Evolutionary conservation across 306 rosid genomes (phyloP), one percentile per base, ranked within the genome.

Genomic region (Inga oerstediana): DNA sequence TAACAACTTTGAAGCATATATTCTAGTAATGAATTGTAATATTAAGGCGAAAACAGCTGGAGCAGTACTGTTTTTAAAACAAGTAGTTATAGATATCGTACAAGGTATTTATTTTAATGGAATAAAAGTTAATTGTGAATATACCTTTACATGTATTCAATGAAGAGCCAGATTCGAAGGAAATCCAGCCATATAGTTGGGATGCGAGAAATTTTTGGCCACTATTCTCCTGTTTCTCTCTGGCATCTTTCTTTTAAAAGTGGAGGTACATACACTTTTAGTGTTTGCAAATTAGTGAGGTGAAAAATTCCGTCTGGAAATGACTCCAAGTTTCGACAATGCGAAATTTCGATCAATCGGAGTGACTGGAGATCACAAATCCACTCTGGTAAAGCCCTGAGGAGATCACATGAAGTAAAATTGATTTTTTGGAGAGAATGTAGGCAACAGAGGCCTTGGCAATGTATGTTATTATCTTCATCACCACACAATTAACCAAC

Each of bases 241-340:
- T 27, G 1, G 9, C 10, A 65, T 14, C 70, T 65, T 27, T 12
- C 19, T 20, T 11, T 13, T 32, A 65, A 32, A 65, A 12, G 19
- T 13, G 41, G 19, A 27, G 19, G 0, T 27, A 0, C 10, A 14
- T 0, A 0, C 3, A 65, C 1, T 0, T 4, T 0, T 32, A 65
- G 70, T 32, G 19, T 30, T 13, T 30, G 70, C 32, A 65, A 65
- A 65, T 65, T 65, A 32, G 41, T 32, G 9, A 54, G 79, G 51
- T 0, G 14, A 35, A 2, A 30, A 20, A 54, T 75, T 54, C 68
- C 35, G 35, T 32, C 14, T 0, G 68, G 35, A n/a, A 75, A 27
- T 20, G 68, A 75, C 17, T 20, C 11, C 51, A 75, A 51, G 2
- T 11, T 32, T 52, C 1, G 0, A 34, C 49, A 75, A 9, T 2